Base-by-base conservation (phyloP, 108 stramenopile genomes). In the Fragilaria radians region DNA sequence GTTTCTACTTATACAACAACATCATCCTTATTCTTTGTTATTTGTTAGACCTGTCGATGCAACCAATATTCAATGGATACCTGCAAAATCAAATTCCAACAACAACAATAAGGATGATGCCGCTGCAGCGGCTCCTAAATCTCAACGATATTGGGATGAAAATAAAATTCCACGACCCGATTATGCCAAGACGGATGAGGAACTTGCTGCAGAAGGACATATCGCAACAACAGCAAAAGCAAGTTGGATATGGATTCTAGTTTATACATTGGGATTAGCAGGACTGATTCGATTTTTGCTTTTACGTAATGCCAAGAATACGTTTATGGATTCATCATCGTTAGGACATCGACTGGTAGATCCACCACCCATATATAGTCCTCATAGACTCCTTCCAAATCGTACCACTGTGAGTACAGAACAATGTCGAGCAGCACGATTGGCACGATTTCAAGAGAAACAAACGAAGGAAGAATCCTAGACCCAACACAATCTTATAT, bases 151-250 rank as follows among this genome's bases (percentile, higher is more conserved):
- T 52, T 85, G 83, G 83, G 83, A 81, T 48, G 77, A 85, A 57
- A 63, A 85, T 64, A 66, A 66, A 17, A 85, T 85, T 57, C 68
- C 73, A 54, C 57, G 83, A 31, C 83, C 83, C 14, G 83, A 85
- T 45, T 85, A 85, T 61, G 83, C 79, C 61, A 85, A 81, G 67
- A 79, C 83, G 0, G 83, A 85, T 65, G 77, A 74, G 7, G 83
- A 85, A 52, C 67, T 85, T 27, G 63, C 61, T 24, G 52, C 57
- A n/a, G 80, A 85, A 46, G 46, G 72, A 61, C 52, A 67, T 22
- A 48, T 30, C 26, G 5, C 2, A 2, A 11, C 14, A 46, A 26
- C 46, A 24, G 1, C 25, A 29, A 59, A 56, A 2, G 34, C 21
- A 21, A 33, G 32, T 32, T 56, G 25, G 31, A 18, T 56, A 19